These are phyloP conservation scores for Cordyceps farinosa DNA, from an alignment of 2,329 filamentous ascomycete species.

Conservation along the genomic window DNA sequence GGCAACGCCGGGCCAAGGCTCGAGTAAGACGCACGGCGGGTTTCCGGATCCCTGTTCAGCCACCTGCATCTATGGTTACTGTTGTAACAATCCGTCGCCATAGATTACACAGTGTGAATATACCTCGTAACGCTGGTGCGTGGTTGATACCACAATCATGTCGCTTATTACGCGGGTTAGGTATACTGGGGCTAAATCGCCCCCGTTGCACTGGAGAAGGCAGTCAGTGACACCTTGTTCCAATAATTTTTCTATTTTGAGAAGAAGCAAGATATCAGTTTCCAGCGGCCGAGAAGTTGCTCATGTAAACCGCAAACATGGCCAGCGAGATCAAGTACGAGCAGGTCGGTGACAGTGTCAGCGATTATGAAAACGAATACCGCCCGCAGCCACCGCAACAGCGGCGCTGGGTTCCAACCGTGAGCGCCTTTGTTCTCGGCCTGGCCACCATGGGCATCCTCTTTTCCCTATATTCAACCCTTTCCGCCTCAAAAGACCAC, in stretches of 20 bases:
- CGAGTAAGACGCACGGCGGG: neutral
- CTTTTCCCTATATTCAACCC: neutral
- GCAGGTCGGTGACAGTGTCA: conserved; percentile 6
- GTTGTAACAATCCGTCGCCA: neutral
- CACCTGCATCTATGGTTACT: neutral
- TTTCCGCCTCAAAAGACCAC: neutral
- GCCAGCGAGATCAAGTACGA: conserved; percentile 10
- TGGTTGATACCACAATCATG: neutral
- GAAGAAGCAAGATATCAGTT: neutral
- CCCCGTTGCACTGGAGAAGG: neutral
- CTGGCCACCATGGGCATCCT: neutral
- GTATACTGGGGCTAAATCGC: too few species aligned
- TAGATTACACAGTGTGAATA: neutral
- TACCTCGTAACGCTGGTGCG: neutral
- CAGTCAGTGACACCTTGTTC: neutral
- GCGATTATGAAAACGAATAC: conserved; percentile 3
- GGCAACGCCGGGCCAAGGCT: neutral
- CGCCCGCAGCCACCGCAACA: neutral
- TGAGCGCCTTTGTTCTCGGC: conserved; percentile 13
- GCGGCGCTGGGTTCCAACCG: conserved; percentile 3
- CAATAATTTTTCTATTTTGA: neutral
- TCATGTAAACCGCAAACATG: neutral
- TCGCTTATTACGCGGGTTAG: neutral
- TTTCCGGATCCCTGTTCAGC: neutral
- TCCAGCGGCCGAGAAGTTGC: neutral